Percentiles rank a stretch among this genome's conserved stretches.
Conservation (phyloP, 495 filamentous ascomycete genomes). For the Margaritispora aquatica region DNA sequence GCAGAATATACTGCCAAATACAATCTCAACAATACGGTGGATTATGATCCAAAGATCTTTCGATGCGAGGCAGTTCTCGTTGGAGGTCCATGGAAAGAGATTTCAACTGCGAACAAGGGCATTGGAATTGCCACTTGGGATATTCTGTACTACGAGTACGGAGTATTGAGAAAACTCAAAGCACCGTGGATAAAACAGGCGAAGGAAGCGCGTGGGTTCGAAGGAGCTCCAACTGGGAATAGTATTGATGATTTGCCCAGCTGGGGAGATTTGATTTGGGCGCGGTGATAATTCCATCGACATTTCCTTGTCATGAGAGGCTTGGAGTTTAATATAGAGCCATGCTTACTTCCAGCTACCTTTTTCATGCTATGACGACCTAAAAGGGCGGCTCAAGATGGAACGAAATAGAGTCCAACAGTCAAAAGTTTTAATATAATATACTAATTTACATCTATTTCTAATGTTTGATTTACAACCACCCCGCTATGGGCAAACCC, state of each 20-base stretch:
- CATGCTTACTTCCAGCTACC: too few relatives aligned
- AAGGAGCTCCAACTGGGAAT: constrained; percentile 2
- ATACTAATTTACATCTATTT: too few relatives aligned
- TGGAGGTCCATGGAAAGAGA: constrained; percentile 29
- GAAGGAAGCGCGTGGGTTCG: constrained; percentile 12
- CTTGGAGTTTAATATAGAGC: too few relatives aligned
- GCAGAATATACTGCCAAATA: constrained; percentile 32
- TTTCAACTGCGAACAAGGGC: constrained; percentile 27
- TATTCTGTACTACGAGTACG: constrained; percentile 23
- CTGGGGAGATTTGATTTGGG: constrained; percentile 25
- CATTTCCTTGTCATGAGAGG: too few relatives aligned
- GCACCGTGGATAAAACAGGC: constrained; percentile 19
- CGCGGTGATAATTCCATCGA: too few relatives aligned
- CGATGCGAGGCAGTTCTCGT: constrained; percentile 33
- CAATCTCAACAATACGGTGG: constrained; percentile 28
- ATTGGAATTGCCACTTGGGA: neutral
- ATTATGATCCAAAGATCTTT: constrained; percentile 30
- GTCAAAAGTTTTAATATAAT: too few relatives aligned
- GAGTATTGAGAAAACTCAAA: constrained; percentile 17
- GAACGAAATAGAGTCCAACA: too few relatives aligned
- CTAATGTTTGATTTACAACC: too few relatives aligned
- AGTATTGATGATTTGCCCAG: constrained; percentile 15
- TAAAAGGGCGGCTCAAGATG: too few relatives aligned
- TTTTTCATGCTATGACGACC: too few relatives aligned
- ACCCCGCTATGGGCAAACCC: too few relatives aligned